A percentile compares a stretch with the other conserved stretches of the same genome.
phyloP scores from a whole-genome alignment of 495 filamentous ascomycete genomes.

The Hypoxylon lienhwacheense region DNA sequence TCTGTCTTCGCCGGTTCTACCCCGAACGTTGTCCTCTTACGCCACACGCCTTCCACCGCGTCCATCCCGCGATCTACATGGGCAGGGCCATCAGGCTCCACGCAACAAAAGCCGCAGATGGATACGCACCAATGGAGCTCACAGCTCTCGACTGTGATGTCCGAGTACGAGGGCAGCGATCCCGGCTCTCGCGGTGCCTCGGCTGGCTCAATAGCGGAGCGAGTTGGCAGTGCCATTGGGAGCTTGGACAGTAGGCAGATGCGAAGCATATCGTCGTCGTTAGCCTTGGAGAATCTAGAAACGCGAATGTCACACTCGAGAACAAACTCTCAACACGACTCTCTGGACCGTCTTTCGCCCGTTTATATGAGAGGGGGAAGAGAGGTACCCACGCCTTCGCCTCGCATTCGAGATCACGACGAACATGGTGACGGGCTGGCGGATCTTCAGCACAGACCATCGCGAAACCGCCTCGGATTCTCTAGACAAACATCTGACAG shows the following conservation, averaged over 20 bases:
- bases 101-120: conserved; percentile 30
- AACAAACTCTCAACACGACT: conserved; percentile 45
- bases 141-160: conserved; percentile 72
- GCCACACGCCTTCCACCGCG: conserved; percentile 31
- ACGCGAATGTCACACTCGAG: conserved; percentile 38
- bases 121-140: conserved; percentile 67
- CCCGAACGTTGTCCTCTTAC: conserved; percentile 34
- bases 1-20: conserved; percentile 37
- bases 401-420: conserved; percentile 53
- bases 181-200: conserved; percentile 49
- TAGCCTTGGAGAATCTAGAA: conserved; percentile 42
- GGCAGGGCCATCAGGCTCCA: conserved; percentile 21
- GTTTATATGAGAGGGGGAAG: conserved; percentile 40
- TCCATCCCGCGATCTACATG: conserved; percentile 36
- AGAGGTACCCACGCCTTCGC: conserved; percentile 29
- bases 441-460: conserved; percentile 49
- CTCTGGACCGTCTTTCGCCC: conserved; percentile 44
- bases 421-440: conserved; percentile 59
- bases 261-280: conserved; percentile 57
- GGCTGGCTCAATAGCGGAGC: conserved; percentile 41
- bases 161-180: conserved; percentile 59
- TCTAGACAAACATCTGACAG: conserved; percentile 49
- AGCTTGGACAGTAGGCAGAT: conserved; percentile 53
- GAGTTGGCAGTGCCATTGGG: conserved; percentile 45
- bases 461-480: conserved; percentile 49